These are phyloP conservation scores for Lophiostoma macrostomum DNA, from an alignment of 495 filamentous ascomycete genomes.

Conservation along the genomic window DNA sequence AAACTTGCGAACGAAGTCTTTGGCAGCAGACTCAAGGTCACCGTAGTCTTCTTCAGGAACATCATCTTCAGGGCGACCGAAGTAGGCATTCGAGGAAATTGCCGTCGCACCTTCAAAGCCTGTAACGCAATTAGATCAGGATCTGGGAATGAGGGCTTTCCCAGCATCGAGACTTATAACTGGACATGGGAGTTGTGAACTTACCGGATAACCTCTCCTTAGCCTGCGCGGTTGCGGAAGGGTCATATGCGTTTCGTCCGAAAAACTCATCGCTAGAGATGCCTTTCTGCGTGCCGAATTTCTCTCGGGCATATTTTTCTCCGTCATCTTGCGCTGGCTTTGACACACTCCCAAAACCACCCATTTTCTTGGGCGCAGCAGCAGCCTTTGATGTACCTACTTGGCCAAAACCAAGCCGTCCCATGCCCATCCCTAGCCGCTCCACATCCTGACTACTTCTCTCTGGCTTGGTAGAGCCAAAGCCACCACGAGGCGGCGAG, in stretches of 20 bases:
- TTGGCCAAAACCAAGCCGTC: conserved; percentile 86
- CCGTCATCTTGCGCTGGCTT: conserved; percentile 60
- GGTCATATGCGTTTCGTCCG: conserved; percentile 81
- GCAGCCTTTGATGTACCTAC: conserved; percentile 62
- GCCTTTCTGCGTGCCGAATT: conserved; percentile 89
- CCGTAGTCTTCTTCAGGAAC: conserved; percentile 64
- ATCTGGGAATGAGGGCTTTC: no score
- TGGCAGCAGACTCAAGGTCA: conserved; percentile 85
- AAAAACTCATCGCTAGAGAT: conserved; percentile 99
- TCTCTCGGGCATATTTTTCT: conserved; percentile 69
- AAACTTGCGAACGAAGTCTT: conserved; percentile 91
- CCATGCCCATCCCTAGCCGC: conserved; percentile 86
- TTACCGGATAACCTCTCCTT: conserved; percentile 62
- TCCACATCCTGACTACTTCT: conserved; percentile 74
- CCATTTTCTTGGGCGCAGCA: conserved; percentile 61
- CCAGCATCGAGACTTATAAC: no score
- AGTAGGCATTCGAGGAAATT: conserved; percentile 95
- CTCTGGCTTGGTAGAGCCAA: conserved; percentile 55
- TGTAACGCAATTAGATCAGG: conserved; percentile 35
- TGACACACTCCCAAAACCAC: conserved; percentile 72
- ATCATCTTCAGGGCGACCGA: conserved; percentile 82
- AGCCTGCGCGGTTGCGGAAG: conserved; percentile 75
- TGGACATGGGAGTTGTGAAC: not conserved
- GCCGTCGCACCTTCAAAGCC: conserved; percentile 89
- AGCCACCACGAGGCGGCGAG: conserved; percentile 58